These are phyloP conservation scores for Beauveria varroae DNA, from an alignment of 2,329 filamentous ascomycete genomes.

Conservation along the genomic window DNA sequence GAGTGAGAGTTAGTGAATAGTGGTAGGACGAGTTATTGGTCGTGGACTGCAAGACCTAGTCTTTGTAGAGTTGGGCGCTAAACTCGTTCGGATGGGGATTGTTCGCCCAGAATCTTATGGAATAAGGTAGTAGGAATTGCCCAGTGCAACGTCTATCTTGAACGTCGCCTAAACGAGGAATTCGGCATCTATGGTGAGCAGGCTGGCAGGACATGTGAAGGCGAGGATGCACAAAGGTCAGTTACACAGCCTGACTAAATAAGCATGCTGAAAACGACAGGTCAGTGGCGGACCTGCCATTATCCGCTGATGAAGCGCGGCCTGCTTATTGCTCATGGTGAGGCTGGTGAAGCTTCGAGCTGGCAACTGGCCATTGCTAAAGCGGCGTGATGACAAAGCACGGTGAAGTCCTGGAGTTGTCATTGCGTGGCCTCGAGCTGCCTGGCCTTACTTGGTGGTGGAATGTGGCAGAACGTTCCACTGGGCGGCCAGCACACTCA, in stretches of 20 bases:
- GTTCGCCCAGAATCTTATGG: no score
- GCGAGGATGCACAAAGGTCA: background rate
- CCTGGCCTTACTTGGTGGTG: conserved; percentile 12
- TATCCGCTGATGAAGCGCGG: background rate
- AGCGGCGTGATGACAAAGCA: conserved; percentile 6
- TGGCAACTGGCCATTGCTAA: background rate
- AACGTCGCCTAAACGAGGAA: no score
- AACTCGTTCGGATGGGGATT: no score
- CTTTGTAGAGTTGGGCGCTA: no score
- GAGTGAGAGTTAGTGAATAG: no score
- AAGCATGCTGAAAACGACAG: no score
- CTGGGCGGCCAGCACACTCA: conserved; percentile 5
- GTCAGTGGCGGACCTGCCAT: background rate
- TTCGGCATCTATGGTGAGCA: background rate
- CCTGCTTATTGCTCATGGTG: background rate
- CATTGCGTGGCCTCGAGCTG: conserved; percentile 13
- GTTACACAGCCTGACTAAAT: no score
- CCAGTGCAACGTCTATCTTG: no score
- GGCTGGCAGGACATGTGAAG: background rate
- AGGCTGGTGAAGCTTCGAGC: background rate
- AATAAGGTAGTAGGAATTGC: no score
- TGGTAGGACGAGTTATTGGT: no score
- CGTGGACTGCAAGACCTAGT: no score
- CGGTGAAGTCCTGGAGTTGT: background rate
- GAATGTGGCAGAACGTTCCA: conserved; percentile 27